phyloP scores from a whole-genome alignment of 306 rosid genomes.

The Vicia sativa region DNA sequence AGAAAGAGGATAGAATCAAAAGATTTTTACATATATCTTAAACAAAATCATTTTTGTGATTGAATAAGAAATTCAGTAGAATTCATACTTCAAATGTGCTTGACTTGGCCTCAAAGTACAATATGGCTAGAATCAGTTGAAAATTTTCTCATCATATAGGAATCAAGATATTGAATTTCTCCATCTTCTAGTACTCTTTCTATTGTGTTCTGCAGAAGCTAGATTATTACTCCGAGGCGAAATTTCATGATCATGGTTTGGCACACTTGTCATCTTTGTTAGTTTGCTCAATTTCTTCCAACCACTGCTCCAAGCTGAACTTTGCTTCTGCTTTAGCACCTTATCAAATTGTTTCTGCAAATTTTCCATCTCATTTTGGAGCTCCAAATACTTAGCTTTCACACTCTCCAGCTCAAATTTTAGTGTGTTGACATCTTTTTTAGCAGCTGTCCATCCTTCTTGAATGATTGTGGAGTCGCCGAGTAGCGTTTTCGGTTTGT shows the following conservation, averaged over 20 bases:
- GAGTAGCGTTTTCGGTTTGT: constrained; percentile 73
- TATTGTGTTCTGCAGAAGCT: constrained; percentile 50
- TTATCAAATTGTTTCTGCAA: constrained; percentile 92
- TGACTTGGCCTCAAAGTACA: constrained; percentile 43
- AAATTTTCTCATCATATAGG: constrained; percentile 38
- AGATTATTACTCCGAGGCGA: constrained; percentile 47
- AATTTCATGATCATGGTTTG: constrained; percentile 49
- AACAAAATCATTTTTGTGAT: constrained; percentile 2
- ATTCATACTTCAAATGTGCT: constrained; percentile 40
- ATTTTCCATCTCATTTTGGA: constrained; percentile 80
- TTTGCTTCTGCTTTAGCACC: constrained; percentile 76
- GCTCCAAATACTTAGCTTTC: constrained; percentile 81
- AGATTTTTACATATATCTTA: background rate
- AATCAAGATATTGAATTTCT: constrained; percentile 92
- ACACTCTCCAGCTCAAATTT: constrained; percentile 91
- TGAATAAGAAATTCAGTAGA: constrained; percentile 20
- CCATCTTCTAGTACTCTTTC: constrained; percentile 84
- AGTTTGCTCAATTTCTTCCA: constrained; percentile 96
- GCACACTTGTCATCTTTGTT: constrained; percentile 57
- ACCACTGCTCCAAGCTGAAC: constrained; percentile 92
- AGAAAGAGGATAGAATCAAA: background rate
- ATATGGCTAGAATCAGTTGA: constrained; percentile 14
- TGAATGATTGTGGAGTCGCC: constrained; percentile 98
- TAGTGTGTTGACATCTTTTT: constrained; percentile 89
- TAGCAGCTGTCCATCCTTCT: constrained; percentile 94